Conservation (phyloP, 495 filamentous ascomycete genomes). For the Penicillium egyptiacum region DNA sequence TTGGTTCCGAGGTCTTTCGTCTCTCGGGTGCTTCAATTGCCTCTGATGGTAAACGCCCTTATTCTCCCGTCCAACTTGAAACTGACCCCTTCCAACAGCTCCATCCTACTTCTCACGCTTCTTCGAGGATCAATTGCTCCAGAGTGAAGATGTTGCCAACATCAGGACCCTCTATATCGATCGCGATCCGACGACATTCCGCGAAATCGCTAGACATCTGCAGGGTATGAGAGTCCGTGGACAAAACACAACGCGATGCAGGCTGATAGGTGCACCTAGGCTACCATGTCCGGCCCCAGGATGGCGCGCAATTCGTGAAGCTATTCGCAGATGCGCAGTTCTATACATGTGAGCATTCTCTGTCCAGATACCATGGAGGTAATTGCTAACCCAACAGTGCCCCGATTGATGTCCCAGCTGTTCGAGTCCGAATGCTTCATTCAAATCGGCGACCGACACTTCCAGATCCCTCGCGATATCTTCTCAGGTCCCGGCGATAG, state of each 20-base stretch:
- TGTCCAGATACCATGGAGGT: background rate
- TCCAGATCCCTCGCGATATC: slow-evolving; percentile 86
- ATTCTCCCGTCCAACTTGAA: background rate
- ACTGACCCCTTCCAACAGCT: slow-evolving; percentile 59
- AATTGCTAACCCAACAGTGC: slow-evolving; percentile 53
- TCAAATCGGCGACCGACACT: slow-evolving; percentile 78
- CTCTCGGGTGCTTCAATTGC: slow-evolving; percentile 93
- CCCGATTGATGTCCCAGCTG: slow-evolving; percentile 88
- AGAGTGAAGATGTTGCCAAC: slow-evolving; percentile 51
- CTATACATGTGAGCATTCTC: slow-evolving; percentile 65
- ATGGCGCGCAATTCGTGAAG: slow-evolving; percentile 83
- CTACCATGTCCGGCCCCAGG: slow-evolving; percentile 81
- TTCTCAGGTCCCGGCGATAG: slow-evolving; percentile 83
- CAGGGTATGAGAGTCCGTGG: slow-evolving; percentile 59
- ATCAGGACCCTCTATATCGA: slow-evolving; percentile 87
- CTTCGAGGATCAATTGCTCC: slow-evolving; percentile 80
- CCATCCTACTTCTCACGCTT: slow-evolving; percentile 97
- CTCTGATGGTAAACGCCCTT: slow-evolving; percentile 71
- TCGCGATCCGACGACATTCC: slow-evolving; percentile 86
- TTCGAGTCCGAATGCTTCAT: slow-evolving; percentile 92
- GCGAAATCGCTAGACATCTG: slow-evolving; percentile 84
- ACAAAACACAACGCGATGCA: background rate
- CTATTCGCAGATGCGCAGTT: slow-evolving; percentile 96
- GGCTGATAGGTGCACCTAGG: slow-evolving; percentile 43
- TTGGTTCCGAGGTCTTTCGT: slow-evolving; percentile 86